Evolutionary conservation across 306 rosid species (phyloP).

Genomic region (Ceratonia siliqua): DNA sequence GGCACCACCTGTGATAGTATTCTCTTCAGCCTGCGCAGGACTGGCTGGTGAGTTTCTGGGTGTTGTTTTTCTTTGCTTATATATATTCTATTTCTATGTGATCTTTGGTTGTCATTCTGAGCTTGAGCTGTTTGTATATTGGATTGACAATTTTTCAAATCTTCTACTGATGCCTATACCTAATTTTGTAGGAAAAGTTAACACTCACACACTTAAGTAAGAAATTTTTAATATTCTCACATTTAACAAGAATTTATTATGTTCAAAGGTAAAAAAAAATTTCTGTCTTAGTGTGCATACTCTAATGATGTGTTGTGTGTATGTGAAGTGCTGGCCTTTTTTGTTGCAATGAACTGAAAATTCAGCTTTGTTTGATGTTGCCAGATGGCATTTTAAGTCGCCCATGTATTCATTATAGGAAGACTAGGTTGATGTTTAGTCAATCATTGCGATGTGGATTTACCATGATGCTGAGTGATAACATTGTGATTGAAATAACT

Average conservation of each 20-base stretch:
- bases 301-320: not conserved
- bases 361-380: not conserved
- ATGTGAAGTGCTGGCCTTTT: constrained; percentile 6
- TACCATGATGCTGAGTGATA: constrained; percentile 2
- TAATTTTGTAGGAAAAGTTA: not conserved
- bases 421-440: not conserved
- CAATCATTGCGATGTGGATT: not conserved
- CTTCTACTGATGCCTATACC: not conserved
- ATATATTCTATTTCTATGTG: not conserved
- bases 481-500: constrained; percentile 25
- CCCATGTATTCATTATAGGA: not conserved
- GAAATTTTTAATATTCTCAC: not conserved
- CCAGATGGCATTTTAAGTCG: not conserved
- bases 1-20: constrained; percentile 93
- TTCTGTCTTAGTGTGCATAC: not conserved
- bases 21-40: constrained; percentile 94
- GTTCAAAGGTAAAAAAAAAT: not conserved
- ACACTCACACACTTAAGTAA: not conserved
- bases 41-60: constrained; percentile 59
- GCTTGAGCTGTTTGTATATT: constrained; percentile 5
- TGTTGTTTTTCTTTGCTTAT: constrained; percentile 19
- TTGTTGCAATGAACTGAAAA: not conserved
- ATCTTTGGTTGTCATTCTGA: not conserved
- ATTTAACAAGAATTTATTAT: not conserved
- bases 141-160: not conserved